Base-by-base conservation (phyloP, 139 green algal species). In the Coccomyxa sp. region DNA sequence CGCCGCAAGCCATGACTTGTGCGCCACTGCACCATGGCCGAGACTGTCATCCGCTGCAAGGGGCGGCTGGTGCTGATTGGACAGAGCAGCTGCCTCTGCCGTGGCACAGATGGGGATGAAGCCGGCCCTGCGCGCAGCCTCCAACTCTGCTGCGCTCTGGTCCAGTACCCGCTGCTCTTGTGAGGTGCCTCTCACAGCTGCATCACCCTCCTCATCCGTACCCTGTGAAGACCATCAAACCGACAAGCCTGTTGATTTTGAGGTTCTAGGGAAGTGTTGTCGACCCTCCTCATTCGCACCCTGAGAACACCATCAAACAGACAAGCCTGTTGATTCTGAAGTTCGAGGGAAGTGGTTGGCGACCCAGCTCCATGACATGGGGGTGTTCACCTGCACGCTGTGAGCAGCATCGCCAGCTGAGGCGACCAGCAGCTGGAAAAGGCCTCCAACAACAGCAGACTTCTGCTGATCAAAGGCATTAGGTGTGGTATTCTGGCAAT, bases 381-480 rank as follows among this genome's bases (percentile, higher is more conserved):
- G 38, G 38, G 38, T 51, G 38, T 51, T 51, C 38, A 51, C 38
- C 38, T 51, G 38, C 38, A 51, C 7, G 38, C 38, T 51, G 38
- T 51, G 38, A 51, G 57, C 63, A 58, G 81, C 74, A 82, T 31
- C 17, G 67, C 45, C 28, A 27, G 51, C 0, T 68, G 79, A 60
- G 0, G 31, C 59, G 7, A 81, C n/a, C 15, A 95, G 82, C 76
- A 95, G 80, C n/a, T 63, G 51, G 18, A 95, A 81, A 82, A 92
- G 77, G 76, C 87, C 77, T 25, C 82, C 38, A 57, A 95, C 74
- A 58, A 95, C 92, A 0, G 81, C 58, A 71, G 92, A 89, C 86
- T 95, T 95, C 86, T 95, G 81, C 23, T n/a, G 58, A 77, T 95
- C 92, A 82, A 95, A 95, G 7, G 81, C 83, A 30, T 81, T 77